phyloP scores from a whole-genome alignment of 2,329 filamentous ascomycete species.

The Drechslerella dactyloides region DNA sequence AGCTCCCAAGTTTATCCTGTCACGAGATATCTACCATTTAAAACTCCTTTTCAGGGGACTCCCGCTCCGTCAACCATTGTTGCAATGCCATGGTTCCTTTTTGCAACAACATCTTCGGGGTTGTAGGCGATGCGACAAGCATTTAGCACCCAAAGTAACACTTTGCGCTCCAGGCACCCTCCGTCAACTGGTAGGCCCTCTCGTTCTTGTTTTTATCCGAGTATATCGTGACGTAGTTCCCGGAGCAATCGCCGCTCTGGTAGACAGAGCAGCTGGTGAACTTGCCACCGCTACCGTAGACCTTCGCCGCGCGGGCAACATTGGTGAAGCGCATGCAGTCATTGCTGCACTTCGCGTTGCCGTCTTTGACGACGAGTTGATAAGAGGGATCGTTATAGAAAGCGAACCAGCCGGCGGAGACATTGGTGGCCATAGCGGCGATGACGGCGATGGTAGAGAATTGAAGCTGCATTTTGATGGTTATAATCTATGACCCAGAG shows the following conservation, averaged over 20 bases:
- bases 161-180: constrained; percentile 5
- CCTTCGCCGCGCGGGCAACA: constrained; percentile 14
- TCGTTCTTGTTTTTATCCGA: constrained; percentile 30
- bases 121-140: not conserved
- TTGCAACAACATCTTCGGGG: too few species aligned
- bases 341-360: constrained; percentile 26
- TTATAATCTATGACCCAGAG: not conserved
- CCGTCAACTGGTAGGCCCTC: constrained; percentile 15
- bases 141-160: constrained; percentile 31
- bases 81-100: too few species aligned
- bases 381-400: constrained; percentile 29
- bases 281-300: constrained; percentile 31
- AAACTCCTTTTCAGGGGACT: too few species aligned
- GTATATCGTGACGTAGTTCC: constrained; percentile 34
- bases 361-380: constrained; percentile 32
- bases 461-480: constrained; percentile 29
- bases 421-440: constrained; percentile 28
- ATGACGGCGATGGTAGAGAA: constrained; percentile 19
- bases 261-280: constrained; percentile 38
- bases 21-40: too few species aligned
- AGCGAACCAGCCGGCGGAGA: constrained; percentile 22
- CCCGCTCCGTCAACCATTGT: too few species aligned
- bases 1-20: too few species aligned
- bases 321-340: constrained; percentile 25
- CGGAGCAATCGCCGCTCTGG: constrained; percentile 10